Conservation (phyloP, 257 asterid genomes). For the Plantago major region DNA sequence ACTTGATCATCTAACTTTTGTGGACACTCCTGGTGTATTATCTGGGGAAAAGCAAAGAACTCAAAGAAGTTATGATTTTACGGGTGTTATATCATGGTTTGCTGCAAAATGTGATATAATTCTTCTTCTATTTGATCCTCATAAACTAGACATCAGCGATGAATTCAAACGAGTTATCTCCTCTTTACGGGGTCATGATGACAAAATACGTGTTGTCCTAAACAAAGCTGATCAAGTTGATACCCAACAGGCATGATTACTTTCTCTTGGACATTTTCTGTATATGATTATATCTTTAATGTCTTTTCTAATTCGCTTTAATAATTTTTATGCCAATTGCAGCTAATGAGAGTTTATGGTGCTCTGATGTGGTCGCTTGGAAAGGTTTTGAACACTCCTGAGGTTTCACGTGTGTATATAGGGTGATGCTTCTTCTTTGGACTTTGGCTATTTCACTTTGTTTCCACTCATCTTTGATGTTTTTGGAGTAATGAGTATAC, state of each 20-base stretch:
- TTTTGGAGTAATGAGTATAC: too few species aligned
- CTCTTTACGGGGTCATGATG: slow-evolving; percentile 88
- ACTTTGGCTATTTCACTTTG: neutral
- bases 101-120: slow-evolving; percentile 92
- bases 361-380: slow-evolving; percentile 99
- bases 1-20: slow-evolving; percentile 78
- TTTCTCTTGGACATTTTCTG: neutral
- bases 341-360: slow-evolving; percentile 98
- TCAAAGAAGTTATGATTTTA: slow-evolving; percentile 89
- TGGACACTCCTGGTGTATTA: slow-evolving; percentile 97
- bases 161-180: slow-evolving; percentile 92
- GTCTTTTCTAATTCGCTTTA: neutral
- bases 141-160: slow-evolving; percentile 93
- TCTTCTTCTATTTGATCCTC: slow-evolving; percentile 92
- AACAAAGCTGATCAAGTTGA: slow-evolving; percentile 98
- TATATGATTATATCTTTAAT: slow-evolving; percentile 1
- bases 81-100: slow-evolving; percentile 98
- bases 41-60: slow-evolving; percentile 98
- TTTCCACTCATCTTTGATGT: neutral
- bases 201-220: slow-evolving; percentile 87
- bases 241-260: slow-evolving; percentile 70
- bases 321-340: slow-evolving; percentile 14
- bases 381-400: slow-evolving; percentile 88
- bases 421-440: slow-evolving; percentile 47
- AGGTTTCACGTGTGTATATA: slow-evolving; percentile 85